Conservation (phyloP, 2,329 filamentous ascomycete species). For the Talaromyces sp. region DNA sequence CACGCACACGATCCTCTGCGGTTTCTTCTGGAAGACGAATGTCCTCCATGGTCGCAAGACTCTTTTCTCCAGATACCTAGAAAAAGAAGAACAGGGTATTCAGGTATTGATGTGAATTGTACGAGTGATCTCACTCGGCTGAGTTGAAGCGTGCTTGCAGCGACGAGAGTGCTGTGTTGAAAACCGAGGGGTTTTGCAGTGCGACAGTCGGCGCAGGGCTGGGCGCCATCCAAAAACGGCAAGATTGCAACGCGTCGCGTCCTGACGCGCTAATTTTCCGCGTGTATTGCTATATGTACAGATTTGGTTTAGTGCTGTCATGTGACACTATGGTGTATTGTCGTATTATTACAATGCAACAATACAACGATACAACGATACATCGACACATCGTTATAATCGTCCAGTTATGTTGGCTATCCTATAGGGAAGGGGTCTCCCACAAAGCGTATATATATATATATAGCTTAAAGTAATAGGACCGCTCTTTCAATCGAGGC, state of each 20-base stretch:
- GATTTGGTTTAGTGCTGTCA: not conserved
- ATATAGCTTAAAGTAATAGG: no score
- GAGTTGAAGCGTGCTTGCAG: not conserved
- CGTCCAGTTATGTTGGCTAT: no score
- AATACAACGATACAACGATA: no score
- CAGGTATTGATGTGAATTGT: not conserved
- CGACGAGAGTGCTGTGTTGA: not conserved
- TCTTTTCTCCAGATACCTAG: constrained; percentile 4
- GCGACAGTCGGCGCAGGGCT: not conserved
- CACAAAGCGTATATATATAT: no score
- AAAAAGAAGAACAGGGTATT: not conserved
- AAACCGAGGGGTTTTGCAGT: not conserved
- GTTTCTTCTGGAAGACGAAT: constrained; percentile 78
- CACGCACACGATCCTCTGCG: constrained; percentile 74
- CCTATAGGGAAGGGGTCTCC: no score
- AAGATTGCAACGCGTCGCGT: constrained; percentile 12
- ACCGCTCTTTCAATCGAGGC: no score
- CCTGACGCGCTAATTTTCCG: constrained; percentile 1
- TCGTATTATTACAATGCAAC: no score
- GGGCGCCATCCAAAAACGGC: constrained; percentile 7
- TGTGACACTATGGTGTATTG: not conserved
- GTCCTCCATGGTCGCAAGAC: constrained; percentile 56
- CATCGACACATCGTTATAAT: no score
- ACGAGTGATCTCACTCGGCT: not conserved
- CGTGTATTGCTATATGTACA: not conserved